Base-by-base conservation (phyloP, 768 basidiomycete genomes). In the Amanita subjunquillea region DNA sequence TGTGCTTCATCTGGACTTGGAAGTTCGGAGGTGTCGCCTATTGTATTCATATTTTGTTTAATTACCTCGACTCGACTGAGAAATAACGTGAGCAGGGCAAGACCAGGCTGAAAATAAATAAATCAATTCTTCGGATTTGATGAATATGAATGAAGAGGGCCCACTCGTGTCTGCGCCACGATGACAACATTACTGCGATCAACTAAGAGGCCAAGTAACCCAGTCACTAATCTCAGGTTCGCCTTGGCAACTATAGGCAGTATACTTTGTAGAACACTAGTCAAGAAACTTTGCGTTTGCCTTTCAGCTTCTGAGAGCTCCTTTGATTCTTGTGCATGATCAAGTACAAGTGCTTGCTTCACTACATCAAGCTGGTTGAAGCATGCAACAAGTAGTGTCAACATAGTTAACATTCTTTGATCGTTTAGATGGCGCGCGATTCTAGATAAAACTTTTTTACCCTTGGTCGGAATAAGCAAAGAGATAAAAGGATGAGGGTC, bases 401-500 rank as follows among this genome's bases (percentile, higher is more conserved):
- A 71, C 23, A 97, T 72, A 4, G 90, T 92, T 37, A 91, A 78
- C 76, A 91, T 84, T 63, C 87, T 85, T 45, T 85, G 73, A 30
- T 80, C 76, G 56, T 78, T 78, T 15, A 98, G 77, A 59, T 92
- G 87, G 17, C 94, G 85, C 8, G 91, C 83, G 12, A 93, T 79
- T 42, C 96, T 84, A 3, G 92, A 88, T 10, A 99, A 74, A 23
- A 99, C 77, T 55, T 84, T 85, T 72, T 97, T 98, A 53, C 96
- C 96, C 68, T 99, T 99, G 59, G 79, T 79, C 3, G 90, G 85
- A 17, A 76, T 78, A 45, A 99, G 77, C 32, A 99, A 75, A 2
- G 94, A 92, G 58, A 99, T 83, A 71, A 99, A 97, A 2, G 96
- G 96, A 70, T 99, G 96, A 2, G 95, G 95, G 56, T 87, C 77